Conservation (phyloP, 306 rosid species). For the Ochetophila trinervis region DNA sequence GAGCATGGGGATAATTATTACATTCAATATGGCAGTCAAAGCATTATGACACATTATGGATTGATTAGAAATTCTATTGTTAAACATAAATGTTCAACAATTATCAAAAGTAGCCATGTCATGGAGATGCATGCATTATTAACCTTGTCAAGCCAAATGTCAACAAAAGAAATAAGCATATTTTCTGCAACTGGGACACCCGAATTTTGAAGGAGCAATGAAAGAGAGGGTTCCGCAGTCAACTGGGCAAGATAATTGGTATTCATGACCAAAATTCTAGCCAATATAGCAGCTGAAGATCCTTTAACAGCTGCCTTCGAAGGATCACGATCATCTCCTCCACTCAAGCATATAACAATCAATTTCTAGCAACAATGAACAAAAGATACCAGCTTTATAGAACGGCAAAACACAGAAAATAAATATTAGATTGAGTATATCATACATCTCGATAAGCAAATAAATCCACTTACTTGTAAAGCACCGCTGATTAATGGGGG, state of each 20-base stretch:
- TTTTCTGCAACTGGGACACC: conserved; percentile 69
- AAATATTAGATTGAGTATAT: conserved; percentile 4
- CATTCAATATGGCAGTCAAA: not conserved
- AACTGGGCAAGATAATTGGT: conserved; percentile 85
- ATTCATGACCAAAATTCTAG: conserved; percentile 92
- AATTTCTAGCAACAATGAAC: conserved; percentile 59
- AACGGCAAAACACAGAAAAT: conserved; percentile 9
- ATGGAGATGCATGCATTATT: conserved; percentile 13
- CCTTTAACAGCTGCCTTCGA: conserved; percentile 81
- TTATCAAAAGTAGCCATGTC: conserved; percentile 1
- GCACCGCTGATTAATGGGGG: conserved; percentile 78
- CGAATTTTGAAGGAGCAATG: conserved; percentile 58
- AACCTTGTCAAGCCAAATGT: conserved; percentile 97
- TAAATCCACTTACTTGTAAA: conserved; percentile 65
- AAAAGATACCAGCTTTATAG: conserved; percentile 20
- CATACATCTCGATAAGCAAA: conserved; percentile 14
- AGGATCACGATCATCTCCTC: conserved; percentile 85
- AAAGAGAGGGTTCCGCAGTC: conserved; percentile 75
- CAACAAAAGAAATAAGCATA: conserved; percentile 83
- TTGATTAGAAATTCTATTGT: not conserved
- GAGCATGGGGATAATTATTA: not conserved
- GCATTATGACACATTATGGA: not conserved
- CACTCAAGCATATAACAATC: conserved; percentile 69
- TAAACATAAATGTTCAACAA: conserved; percentile 7
- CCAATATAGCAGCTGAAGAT: conserved; percentile 91